These are phyloP conservation scores for Carallia pectinifolia DNA, from an alignment of 345 rosid species.

Conservation along the genomic window DNA sequence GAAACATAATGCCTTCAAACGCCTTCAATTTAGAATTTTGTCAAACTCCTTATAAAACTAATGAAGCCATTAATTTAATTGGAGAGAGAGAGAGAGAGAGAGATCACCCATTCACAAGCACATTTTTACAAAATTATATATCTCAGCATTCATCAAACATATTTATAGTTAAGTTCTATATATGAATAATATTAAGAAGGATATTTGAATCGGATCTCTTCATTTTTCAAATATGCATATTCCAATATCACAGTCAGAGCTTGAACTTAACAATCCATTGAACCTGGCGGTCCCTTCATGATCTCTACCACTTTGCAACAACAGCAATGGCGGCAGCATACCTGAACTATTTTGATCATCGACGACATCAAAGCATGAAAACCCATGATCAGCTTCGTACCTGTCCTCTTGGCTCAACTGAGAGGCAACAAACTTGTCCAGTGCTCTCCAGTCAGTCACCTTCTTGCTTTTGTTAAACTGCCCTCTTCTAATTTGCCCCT, in stretches of 20 bases:
- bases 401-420: slow-evolving; percentile 77
- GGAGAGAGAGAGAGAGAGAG: slow-evolving; percentile 10
- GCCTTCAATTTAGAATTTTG: too few relatives aligned
- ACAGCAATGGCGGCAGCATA: slow-evolving; percentile 28
- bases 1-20: too few relatives aligned
- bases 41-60: too few relatives aligned
- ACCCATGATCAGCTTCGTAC: slow-evolving; percentile 23
- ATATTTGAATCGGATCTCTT: slow-evolving; percentile 13
- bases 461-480: slow-evolving; percentile 24
- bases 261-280: slow-evolving; percentile 44
- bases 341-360: slow-evolving; percentile 21
- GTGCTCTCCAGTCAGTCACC: slow-evolving; percentile 82
- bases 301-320: slow-evolving; percentile 42
- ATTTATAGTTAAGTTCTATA: neutral
- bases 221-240: slow-evolving; percentile 57
- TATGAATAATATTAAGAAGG: neutral
- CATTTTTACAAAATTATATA: slow-evolving; percentile 28
- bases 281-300: slow-evolving; percentile 40
- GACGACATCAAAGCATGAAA: slow-evolving; percentile 31
- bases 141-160: slow-evolving; percentile 20
- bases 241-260: slow-evolving; percentile 50
- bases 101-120: slow-evolving; percentile 25
- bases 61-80: too few relatives aligned
- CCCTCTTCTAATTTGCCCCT: slow-evolving; percentile 26
- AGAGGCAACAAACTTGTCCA: slow-evolving; percentile 91